Evolutionary conservation across 495 filamentous ascomycete genomes (phyloP), one percentile per base, ranked within the genome.

Genomic region (Cercophora newfieldiana): DNA sequence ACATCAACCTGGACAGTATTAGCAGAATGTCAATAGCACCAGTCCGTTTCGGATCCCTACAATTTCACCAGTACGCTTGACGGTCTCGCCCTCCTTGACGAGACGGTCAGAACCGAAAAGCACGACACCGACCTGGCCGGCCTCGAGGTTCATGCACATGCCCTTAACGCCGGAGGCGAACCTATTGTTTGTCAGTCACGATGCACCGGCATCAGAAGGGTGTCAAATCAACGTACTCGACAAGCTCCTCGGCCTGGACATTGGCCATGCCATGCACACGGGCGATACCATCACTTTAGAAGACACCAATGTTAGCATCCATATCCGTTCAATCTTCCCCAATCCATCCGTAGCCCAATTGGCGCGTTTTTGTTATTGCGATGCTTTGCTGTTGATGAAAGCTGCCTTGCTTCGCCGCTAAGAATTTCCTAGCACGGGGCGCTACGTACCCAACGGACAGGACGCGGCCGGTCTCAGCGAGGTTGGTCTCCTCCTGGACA

Each of bases 131-230:
- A 99, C 95, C 84, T 98, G 96, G 81, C 95, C 95, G 80, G 95
- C 95, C 85, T 99, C 95, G 80, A 99, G 87, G 89, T 99, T 99
- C 94, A 99, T 97, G 91, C 96, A 98, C 95, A 99, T 99, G 80
- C 95, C 95, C 89, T 97, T 97, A 78, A 99, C 95, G 81, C 95
- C 95, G 71, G 95, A 99, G 74, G 95, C 93, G 86, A 99, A 99
- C 87, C 95, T 97, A 66, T 68, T 65, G 49, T 28, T 37, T 4
- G 59, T 79, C 70, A 74, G 72, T 68, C 82, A 12, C 51, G 50
- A 53, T 65, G 65, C 53, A 33, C 30, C 19, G 3, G 19, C 31
- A 61, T 62, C 62, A 24, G 8, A n/a, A 48, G 51, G 61, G 50
- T 54, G 72, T 69, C 31, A 57, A 24, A 48, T 55, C 3, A 33